Evolutionary conservation across 2,329 filamentous ascomycete species (phyloP), one percentile per base, ranked within the genome.

Genomic region (Talaromyces sp.): DNA sequence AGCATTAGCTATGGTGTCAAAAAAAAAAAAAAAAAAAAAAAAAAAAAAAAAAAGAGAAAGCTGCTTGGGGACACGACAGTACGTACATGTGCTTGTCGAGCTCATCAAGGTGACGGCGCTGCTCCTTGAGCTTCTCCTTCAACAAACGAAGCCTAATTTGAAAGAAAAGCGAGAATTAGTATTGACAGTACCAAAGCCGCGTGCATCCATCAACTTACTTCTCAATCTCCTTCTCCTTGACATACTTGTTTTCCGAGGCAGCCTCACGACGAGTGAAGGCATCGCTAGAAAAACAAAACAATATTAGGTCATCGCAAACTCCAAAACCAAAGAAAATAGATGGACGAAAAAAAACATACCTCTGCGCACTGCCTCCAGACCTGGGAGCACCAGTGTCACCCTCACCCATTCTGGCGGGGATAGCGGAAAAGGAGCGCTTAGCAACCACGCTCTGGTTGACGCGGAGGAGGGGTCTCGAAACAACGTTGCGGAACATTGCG

Each of bases 221-320:
- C 81, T 92, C 87, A 80, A 87, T 86, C 85, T 97, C 94, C 74
- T 92, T 90, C 80, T 89, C 81, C 71, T 86, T 86, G 79, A 99
- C 92, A 79, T 89, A 90, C 68, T 85, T 85, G 75, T 92, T 88
- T 81, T 97, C 94, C 74, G 81, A 83, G 67, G 93, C 93, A 74
- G 88, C 85, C 80, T 99, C 94, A 69, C 94, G 91, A 80, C 88
- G 89, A 80, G 88, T 91, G 85, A 97, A 99, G 60, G 91, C 86
- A 74, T 99, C 93, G 69, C 93, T 96, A 66, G 68, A 27, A 56
- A 17, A 17, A 21, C 2, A 5, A 17, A 46, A 67, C 59, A 70
- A 64, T 60, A n/a, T 38, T 14, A 38, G 35, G 12, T n/a, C 17
- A 2, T 38, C 35, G 21, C n/a, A 26, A 26, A 32, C 12, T 17